A percentile compares a stretch with the other conserved stretches of the same genome.
Evolutionary conservation across 148 eudicot genomes (phyloP).

Genomic region (Fagopyrum esculentum): DNA sequence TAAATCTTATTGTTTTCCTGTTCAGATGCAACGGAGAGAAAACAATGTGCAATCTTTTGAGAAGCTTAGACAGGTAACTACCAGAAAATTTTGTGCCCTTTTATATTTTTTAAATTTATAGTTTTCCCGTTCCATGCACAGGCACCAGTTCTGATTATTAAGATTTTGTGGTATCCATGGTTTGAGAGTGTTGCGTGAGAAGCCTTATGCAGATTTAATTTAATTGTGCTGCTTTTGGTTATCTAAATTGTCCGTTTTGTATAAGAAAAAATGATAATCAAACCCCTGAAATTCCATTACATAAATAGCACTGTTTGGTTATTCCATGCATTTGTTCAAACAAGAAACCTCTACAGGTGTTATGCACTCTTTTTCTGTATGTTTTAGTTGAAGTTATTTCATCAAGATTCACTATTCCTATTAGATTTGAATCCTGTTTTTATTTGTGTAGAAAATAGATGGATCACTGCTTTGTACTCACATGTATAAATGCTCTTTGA

Average conservation of each 20-base stretch:
- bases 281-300: neutral
- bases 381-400: neutral
- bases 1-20: slow-evolving; percentile 12
- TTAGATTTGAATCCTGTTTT: neutral
- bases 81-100: neutral
- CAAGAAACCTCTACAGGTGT: neutral
- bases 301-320: too few relatives aligned
- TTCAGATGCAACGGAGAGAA: slow-evolving; percentile 96
- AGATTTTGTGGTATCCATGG: neutral
- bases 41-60: slow-evolving; percentile 98
- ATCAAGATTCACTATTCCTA: neutral
- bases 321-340: too few relatives aligned
- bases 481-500: neutral
- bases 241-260: neutral
- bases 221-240: neutral
- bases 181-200: neutral
- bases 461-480: neutral
- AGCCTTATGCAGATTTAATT: neutral
- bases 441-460: neutral
- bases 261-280: too few relatives aligned
- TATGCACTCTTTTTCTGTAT: neutral
- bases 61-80: slow-evolving; percentile 87
- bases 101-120: too few relatives aligned
- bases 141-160: too few relatives aligned
- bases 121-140: too few relatives aligned